Evolutionary conservation across 106 monocot species (phyloP).

Genomic region (Alisma plantagoaquatica): DNA sequence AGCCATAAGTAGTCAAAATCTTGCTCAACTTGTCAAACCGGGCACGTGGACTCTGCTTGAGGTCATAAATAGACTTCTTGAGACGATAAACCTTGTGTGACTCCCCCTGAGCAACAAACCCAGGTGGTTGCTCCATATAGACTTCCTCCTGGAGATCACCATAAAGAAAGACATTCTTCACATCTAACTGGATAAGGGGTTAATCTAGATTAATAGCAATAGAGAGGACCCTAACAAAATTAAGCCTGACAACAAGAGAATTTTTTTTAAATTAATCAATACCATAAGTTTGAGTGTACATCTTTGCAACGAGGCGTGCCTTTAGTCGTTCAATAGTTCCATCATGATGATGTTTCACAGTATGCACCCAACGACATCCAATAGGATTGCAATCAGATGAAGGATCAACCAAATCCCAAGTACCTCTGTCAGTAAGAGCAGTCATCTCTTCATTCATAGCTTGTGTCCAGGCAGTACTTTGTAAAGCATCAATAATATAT

Average conservation of each 20-base stretch:
- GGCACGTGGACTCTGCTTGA: not conserved
- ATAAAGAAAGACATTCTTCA: not conserved
- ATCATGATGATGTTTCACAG: not conserved
- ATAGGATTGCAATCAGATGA: too few species aligned
- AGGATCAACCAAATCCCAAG: too few species aligned
- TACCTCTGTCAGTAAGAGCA: too few species aligned
- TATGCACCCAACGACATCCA: not conserved
- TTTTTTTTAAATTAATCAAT: not conserved
- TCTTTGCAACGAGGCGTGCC: not conserved
- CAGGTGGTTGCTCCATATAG: not conserved
- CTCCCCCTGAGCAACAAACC: not conserved
- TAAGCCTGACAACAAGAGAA: not conserved
- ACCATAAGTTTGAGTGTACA: not conserved
- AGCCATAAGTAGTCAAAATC: not conserved
- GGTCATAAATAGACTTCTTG: not conserved
- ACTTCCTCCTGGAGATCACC: slow-evolving; percentile 1
- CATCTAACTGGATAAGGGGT: not conserved
- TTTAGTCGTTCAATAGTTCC: not conserved
- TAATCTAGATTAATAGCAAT: not conserved
- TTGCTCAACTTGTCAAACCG: not conserved
- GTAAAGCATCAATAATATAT: too few species aligned
- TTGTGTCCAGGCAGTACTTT: too few species aligned
- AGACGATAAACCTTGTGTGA: not conserved
- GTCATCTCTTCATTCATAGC: too few species aligned
- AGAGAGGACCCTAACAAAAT: not conserved